Evolutionary conservation across 768 basidiomycete genomes (phyloP), one percentile per base, ranked within the genome.

Genomic region (Lactifluus hygrophoroides): DNA sequence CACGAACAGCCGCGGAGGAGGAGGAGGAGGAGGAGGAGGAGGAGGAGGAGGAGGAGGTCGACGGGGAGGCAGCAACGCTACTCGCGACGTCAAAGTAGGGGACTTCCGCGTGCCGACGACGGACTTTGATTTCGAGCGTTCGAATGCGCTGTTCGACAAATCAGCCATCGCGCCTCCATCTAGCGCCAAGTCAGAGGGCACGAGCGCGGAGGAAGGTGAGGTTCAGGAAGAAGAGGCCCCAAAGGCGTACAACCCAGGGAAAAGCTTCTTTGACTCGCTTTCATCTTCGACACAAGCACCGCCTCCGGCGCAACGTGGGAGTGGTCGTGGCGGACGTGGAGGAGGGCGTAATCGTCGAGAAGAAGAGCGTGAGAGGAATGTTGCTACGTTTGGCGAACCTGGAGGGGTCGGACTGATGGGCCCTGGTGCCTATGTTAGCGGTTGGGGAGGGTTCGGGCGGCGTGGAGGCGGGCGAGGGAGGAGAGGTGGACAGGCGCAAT

Each of bases 381-480:
- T 92, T 9, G 86, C 86, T 30, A 92, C 90, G 8, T 93, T 93
- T 76, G 90, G 90, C 3, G 90, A 92, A 68, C 83, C 89, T 8
- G 88, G 88, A 11, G 86, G 86, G 48, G 80, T 87, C 17, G 87
- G 88, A 6, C 68, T 88, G 51, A 78, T 89, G 76, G 88, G 88
- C 0, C 87, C 87, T 27, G 86, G 86, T 38, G 84, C 83, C 11
- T 88, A 88, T 70, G 84, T 87, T n/a, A 79, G 82, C 48, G 86
- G 84, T 17, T 88, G 86, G 84, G 85, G 86, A 37, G 85, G 84
- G 14, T 82, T 82, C 70, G 81, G 86, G 17, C 70, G 79, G 30
- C 67, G 78, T 45, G 77, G 78, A 19, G 74, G 74, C 3, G 73
- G 77, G 51, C 71, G 76, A 23, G 71, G 75, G 28, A 70, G 74